Evolutionary conservation across 768 basidiomycete genomes (phyloP).

Genomic region (Chiua virens): DNA sequence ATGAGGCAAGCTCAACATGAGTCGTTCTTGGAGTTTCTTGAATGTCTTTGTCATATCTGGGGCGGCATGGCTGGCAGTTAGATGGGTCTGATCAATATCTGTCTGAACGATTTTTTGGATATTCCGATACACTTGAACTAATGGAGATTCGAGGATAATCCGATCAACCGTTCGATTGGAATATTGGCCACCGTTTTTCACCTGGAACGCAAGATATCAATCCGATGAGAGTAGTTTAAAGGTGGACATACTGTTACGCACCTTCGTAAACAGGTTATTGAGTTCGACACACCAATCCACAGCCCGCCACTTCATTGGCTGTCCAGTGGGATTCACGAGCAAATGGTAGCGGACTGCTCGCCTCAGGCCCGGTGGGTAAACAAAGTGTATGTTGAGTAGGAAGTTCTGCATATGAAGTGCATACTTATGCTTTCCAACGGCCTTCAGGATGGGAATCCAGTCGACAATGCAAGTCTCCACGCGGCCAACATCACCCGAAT

Average conservation of each 20-base stretch:
- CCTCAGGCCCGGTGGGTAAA: neutral
- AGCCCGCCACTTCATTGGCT: slow-evolving; percentile 26
- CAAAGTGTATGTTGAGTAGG: neutral
- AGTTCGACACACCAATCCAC: slow-evolving; percentile 44
- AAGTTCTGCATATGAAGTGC: slow-evolving; percentile 29
- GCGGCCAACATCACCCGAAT: slow-evolving; percentile 32
- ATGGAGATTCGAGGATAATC: neutral
- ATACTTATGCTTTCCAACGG: slow-evolving; percentile 38
- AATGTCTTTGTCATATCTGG: neutral
- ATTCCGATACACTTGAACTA: neutral
- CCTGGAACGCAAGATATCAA: too few species aligned
- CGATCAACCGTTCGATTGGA: neutral
- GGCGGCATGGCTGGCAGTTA: too few species aligned
- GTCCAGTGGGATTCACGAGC: slow-evolving; percentile 39
- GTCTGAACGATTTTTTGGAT: neutral
- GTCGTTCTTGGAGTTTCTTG: neutral
- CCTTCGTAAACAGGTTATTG: slow-evolving; percentile 45
- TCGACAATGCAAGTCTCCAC: slow-evolving; percentile 24
- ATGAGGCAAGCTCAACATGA: too few species aligned
- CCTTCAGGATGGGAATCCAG: slow-evolving; percentile 31
- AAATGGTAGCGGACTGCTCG: slow-evolving; percentile 10
- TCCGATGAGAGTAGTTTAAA: too few species aligned
- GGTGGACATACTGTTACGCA: slow-evolving; percentile 1
- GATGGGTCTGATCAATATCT: neutral
- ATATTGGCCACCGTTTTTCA: neutral